A percentile compares a stretch with the other conserved stretches of the same genome.
These are phyloP conservation scores for Talaromyces verruculosus DNA, from an alignment of 2,329 filamentous ascomycete genomes.

Conservation along the genomic window DNA sequence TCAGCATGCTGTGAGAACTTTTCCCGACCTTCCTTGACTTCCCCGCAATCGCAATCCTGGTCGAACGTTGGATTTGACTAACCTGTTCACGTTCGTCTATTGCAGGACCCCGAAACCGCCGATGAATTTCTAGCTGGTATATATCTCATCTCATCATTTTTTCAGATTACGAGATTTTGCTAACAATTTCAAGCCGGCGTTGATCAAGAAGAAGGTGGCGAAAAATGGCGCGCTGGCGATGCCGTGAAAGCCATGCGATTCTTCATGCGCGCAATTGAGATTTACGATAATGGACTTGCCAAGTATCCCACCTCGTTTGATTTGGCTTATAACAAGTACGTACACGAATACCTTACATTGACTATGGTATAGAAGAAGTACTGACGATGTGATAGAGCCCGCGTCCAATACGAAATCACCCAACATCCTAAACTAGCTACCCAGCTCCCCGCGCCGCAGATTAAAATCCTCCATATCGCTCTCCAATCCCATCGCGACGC, in stretches of 20 bases:
- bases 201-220: conserved; percentile 67
- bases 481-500: conserved; percentile 65
- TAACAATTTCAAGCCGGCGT: conserved; percentile 54
- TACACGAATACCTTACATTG: conserved; percentile 18
- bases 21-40: neutral
- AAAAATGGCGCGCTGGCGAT: conserved; percentile 73
- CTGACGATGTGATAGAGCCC: conserved; percentile 51
- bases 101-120: conserved; percentile 57
- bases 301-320: conserved; percentile 65
- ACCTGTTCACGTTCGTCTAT: too few relatives aligned
- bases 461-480: conserved; percentile 60
- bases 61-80: neutral
- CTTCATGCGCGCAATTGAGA: conserved; percentile 62
- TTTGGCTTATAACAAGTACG: conserved; percentile 72
- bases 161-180: neutral
- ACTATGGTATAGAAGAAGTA: neutral
- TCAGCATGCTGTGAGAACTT: conserved; percentile 37
- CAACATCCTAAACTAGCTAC: conserved; percentile 64
- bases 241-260: conserved; percentile 62
- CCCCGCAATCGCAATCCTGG: neutral
- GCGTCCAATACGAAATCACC: conserved; percentile 67
- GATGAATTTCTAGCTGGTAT: conserved; percentile 67
- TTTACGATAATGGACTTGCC: conserved; percentile 63
- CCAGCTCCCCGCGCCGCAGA: conserved; percentile 55
- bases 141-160: conserved; percentile 14